phyloP scores from a whole-genome alignment of 2,329 filamentous ascomycete species.

The Xylaria hypoxylon region DNA sequence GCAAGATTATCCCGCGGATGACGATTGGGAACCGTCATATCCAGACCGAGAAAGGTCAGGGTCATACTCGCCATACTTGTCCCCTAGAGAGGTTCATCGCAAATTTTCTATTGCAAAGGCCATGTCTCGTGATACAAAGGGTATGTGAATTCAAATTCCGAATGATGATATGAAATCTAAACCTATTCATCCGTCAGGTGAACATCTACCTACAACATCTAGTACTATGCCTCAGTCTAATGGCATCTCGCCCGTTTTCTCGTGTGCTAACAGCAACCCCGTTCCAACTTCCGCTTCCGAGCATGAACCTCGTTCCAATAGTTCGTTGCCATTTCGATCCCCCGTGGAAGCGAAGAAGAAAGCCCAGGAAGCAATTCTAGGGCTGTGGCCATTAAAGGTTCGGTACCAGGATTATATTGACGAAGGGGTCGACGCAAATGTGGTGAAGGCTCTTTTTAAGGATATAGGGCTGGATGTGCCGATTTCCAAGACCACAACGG shows the following conservation, averaged over 20 bases:
- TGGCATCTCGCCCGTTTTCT: not conserved
- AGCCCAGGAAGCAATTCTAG: slow-evolving; percentile 75
- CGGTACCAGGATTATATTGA: slow-evolving; percentile 78
- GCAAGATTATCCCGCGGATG: slow-evolving; percentile 45
- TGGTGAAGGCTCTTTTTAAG: slow-evolving; percentile 74
- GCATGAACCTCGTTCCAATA: slow-evolving; percentile 7
- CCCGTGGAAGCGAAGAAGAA: slow-evolving; percentile 61
- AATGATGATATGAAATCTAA: slow-evolving; percentile 12
- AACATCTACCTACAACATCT: slow-evolving; percentile 10
- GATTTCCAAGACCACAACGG: slow-evolving; percentile 43
- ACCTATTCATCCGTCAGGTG: not conserved
- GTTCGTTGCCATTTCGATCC: slow-evolving; percentile 44
- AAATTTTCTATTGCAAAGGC: slow-evolving; percentile 43
- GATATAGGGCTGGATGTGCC: slow-evolving; percentile 71
- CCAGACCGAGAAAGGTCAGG: slow-evolving; percentile 59
- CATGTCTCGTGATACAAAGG: slow-evolving; percentile 37
- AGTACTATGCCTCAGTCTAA: slow-evolving; percentile 4
- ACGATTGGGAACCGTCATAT: slow-evolving; percentile 46
- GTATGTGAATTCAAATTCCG: slow-evolving; percentile 39
- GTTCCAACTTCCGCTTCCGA: not conserved
- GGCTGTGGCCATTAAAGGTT: slow-evolving; percentile 74
- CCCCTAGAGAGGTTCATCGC: slow-evolving; percentile 60
- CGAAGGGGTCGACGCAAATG: slow-evolving; percentile 74
- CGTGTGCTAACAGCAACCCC: not conserved
- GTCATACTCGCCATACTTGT: slow-evolving; percentile 66